A percentile compares a stretch with the other conserved stretches of the same genome.
Evolutionary conservation across 1,139 yeast species (phyloP).

Genomic region (Yamadazyma jaroonii): DNA sequence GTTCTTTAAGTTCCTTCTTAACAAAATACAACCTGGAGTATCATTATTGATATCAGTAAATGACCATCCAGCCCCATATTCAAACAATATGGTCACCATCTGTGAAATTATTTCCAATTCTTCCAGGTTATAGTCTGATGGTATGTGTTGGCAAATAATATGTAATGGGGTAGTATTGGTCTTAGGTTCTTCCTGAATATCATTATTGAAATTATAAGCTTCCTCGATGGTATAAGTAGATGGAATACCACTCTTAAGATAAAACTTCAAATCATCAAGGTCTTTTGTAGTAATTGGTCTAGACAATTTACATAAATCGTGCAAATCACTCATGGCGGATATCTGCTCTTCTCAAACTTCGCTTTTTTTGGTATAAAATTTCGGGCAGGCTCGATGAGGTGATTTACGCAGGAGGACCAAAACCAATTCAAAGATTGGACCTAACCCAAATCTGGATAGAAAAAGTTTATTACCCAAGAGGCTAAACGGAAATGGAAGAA

Average conservation of each 20-base stretch:
- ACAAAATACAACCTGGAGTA: constrained; percentile 74
- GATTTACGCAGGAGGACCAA: no score
- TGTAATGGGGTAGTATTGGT: constrained; percentile 81
- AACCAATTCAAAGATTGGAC: neutral
- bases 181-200: constrained; percentile 36
- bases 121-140: constrained; percentile 37
- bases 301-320: constrained; percentile 59
- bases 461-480: no score
- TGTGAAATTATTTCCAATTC: constrained; percentile 48
- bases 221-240: constrained; percentile 83
- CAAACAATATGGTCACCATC: constrained; percentile 65
- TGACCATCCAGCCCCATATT: constrained; percentile 93
- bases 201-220: constrained; percentile 52
- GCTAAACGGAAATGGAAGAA: no score
- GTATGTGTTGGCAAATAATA: constrained; percentile 52
- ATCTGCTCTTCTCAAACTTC: neutral
- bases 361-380: neutral
- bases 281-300: constrained; percentile 57
- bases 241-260: constrained; percentile 65
- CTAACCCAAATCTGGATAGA: no score
- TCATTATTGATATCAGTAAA: constrained; percentile 61
- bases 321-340: constrained; percentile 60
- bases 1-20: constrained; percentile 45
- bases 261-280: constrained; percentile 40
- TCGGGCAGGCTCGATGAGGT: no score